Evolutionary conservation across 169 alveolate genomes (phyloP).

Genomic region (Eimeria tenella): DNA sequence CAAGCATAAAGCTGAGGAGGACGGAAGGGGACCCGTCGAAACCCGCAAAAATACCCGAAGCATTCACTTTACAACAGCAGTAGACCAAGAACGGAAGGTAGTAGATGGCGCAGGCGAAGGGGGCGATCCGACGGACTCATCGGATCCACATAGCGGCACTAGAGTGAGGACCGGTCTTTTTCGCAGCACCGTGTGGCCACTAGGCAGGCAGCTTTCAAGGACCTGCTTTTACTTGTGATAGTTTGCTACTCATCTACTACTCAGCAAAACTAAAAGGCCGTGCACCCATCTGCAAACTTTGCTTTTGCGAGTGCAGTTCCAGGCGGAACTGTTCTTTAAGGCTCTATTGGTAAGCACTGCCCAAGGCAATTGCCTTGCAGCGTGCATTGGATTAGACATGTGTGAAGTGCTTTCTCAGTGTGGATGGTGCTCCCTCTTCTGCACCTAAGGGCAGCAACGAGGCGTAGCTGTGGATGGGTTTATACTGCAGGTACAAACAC

Average conservation of each 20-base stretch:
- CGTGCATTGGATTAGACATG: no score
- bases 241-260: no score
- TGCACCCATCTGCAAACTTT: background rate
- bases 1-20: no score
- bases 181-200: no score
- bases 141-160: background rate
- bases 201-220: background rate
- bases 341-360: conserved; percentile 16
- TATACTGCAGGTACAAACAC: conserved; percentile 50
- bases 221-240: background rate
- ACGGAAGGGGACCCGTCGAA: no score
- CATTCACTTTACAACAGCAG: no score
- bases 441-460: background rate
- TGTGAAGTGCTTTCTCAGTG: no score
- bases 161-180: background rate
- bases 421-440: no score
- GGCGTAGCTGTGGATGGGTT: background rate
- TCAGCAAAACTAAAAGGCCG: no score
- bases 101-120: no score
- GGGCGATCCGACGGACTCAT: background rate
- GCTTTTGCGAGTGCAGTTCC: conserved; percentile 2
- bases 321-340: conserved; percentile 56
- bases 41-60: no score
- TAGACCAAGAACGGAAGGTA: no score
- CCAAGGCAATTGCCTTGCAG: background rate